A percentile compares a stretch with the other conserved stretches of the same genome.
Conservation (phyloP, 345 rosid genomes). For the Odontarrhena argentea region DNA sequence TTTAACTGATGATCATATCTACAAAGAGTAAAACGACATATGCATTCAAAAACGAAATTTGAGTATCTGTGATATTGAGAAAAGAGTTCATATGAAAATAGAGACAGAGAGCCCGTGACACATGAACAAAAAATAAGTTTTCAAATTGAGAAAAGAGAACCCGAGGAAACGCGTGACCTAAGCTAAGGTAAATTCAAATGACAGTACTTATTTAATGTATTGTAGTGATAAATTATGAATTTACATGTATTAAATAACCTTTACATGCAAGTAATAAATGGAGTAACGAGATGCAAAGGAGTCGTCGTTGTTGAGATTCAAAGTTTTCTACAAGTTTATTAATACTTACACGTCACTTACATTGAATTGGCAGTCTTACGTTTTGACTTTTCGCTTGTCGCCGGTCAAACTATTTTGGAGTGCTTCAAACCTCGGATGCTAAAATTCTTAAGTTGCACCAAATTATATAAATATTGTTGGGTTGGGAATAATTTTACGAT, state of each 20-base stretch:
- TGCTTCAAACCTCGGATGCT: constrained; percentile 1
- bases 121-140: constrained; percentile 28
- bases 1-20: neutral
- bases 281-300: constrained; percentile 26
- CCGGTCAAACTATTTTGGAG: neutral
- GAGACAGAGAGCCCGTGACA: constrained; percentile 22
- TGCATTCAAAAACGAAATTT: constrained; percentile 9
- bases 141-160: constrained; percentile 47
- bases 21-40: neutral
- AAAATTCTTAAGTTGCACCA: neutral
- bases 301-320: constrained; percentile 27
- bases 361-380: constrained; percentile 24
- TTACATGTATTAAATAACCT: neutral
- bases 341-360: neutral
- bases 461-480: neutral
- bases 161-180: constrained; percentile 70
- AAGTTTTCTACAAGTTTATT: neutral
- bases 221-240: neutral
- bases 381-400: constrained; percentile 15
- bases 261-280: constrained; percentile 28
- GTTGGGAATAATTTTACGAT: neutral
- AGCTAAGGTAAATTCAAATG: constrained; percentile 32
- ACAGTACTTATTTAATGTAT: constrained; percentile 3
- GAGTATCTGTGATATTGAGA: constrained; percentile 1
- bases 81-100: constrained; percentile 14